These are phyloP conservation scores for Penicillium sp. DNA, from an alignment of 2,329 filamentous ascomycete genomes.

Conservation along the genomic window DNA sequence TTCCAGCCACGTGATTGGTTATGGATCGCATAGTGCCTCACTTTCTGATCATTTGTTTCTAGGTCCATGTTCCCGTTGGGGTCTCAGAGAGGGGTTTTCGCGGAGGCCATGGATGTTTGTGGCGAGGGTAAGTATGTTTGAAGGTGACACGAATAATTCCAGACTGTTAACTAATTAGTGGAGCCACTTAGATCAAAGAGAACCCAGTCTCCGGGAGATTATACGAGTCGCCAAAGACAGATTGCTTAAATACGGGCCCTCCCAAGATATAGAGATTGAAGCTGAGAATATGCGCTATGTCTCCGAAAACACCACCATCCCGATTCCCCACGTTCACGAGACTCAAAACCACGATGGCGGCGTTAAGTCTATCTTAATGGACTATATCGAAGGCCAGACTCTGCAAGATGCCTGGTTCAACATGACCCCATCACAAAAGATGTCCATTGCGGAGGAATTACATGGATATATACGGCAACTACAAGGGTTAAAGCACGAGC, in stretches of 20 bases:
- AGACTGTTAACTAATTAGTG: neutral
- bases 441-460: slow-evolving; percentile 6
- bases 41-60: neutral
- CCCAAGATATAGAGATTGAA: neutral
- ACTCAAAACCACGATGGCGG: neutral
- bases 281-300: slow-evolving; percentile 1
- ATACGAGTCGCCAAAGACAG: neutral
- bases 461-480: slow-evolving; percentile 2
- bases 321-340: neutral
- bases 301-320: slow-evolving; percentile 1
- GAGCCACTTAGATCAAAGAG: neutral
- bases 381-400: slow-evolving; percentile 3
- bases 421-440: slow-evolving; percentile 6
- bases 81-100: neutral
- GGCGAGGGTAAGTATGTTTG: neutral
- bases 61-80: neutral
- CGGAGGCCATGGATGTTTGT: neutral
- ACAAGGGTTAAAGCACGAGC: neutral
- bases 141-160: too few relatives aligned
- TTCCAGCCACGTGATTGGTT: neutral
- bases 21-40: neutral
- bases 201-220: neutral
- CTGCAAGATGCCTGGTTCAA: slow-evolving; percentile 5
- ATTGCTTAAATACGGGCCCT: slow-evolving; percentile 1
- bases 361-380: neutral